These are phyloP conservation scores for Trichoderma sp. DNA, from an alignment of 2,329 filamentous ascomycete genomes.

Conservation along the genomic window DNA sequence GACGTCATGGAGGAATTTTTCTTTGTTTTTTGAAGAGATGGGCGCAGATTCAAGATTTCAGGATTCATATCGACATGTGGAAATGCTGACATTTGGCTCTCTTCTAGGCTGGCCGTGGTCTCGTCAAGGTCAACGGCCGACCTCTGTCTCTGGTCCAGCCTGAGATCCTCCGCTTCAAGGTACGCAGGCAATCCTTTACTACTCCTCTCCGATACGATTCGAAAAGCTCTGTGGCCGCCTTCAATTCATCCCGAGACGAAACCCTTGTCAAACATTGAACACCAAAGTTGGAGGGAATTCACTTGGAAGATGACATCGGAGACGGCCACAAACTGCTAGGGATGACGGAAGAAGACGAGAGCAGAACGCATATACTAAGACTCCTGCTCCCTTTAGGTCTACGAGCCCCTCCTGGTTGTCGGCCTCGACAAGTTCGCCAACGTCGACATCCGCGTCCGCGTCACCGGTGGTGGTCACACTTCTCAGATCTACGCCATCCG, in stretches of 20 bases:
- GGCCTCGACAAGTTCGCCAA: slow-evolving; percentile 95
- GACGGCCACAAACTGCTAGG: not conserved
- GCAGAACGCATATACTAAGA: slow-evolving; percentile 20
- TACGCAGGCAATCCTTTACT: slow-evolving; percentile 39
- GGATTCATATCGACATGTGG: not conserved
- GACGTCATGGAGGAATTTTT: slow-evolving; percentile 2
- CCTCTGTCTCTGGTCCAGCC: slow-evolving; percentile 92
- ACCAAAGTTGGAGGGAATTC: not conserved
- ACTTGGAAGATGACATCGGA: not conserved
- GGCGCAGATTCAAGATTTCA: not conserved
- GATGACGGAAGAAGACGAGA: not conserved
- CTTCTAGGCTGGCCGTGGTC: slow-evolving; percentile 55
- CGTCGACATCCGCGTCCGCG: slow-evolving; percentile 96
- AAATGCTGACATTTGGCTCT: slow-evolving; percentile 31
- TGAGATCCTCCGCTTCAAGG: slow-evolving; percentile 97
- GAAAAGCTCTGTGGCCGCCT: not conserved
- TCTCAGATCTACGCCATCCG: slow-evolving; percentile 98
- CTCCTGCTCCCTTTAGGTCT: slow-evolving; percentile 59
- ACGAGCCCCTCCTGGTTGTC: slow-evolving; percentile 96
- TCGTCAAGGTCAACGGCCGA: slow-evolving; percentile 98
- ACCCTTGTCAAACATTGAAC: not conserved
- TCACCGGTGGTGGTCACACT: slow-evolving; percentile 95
- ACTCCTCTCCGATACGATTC: not conserved
- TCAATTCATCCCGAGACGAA: not conserved
- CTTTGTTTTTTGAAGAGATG: not conserved